Base-by-base conservation (phyloP, 108 stramenopile genomes). In the Stephanodiscus triporus region DNA sequence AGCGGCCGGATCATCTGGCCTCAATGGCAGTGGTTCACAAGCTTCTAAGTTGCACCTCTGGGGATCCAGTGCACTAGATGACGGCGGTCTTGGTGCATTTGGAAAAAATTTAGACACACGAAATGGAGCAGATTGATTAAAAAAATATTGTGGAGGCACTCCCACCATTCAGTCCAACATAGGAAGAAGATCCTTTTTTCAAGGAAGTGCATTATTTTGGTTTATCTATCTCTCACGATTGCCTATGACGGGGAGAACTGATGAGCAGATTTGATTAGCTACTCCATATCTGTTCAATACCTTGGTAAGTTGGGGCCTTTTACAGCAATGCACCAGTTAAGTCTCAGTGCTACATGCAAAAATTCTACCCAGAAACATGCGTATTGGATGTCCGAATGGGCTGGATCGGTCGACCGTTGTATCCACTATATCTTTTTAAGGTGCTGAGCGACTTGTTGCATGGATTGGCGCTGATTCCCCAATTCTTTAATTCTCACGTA, bases 21-120 rank as follows among this genome's bases (percentile, higher is more conserved):
- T 62, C 16, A 42, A 55, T 57, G 51, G 30, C 43, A 58, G 45
- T 59, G 50, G 53, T 45, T 43, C 67, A 30, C 65, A 76, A 20
- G 16, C 45, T 6, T 68, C 75, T 36, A 63, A 58, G 42, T 26
- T 43, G 10, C 68, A 63, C 22, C 55, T 72, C 16, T 74, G 76
- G 76, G 68, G 76, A 6, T 63, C 76, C 7, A 68, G 75, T 53
- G 75, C 57, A 40, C 53, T 76, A 27, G 67, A 63, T 40, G 64
- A 66, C 22, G 23, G 26, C 22, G 43, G 63, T 42, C 24, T 64
- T 6, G 24, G 38, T 22, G 24, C 38, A 13, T 64, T 64, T 23
- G 65, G 65, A 7, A 50, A 49, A 50, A 55, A 59, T 38, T 43
- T 16, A 32, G 58, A 75, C 17, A 32, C 19, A 0, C 24, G 43